phyloP scores from a whole-genome alignment of 192 early-diverging fungal species.

The Podochytrium sp. region DNA sequence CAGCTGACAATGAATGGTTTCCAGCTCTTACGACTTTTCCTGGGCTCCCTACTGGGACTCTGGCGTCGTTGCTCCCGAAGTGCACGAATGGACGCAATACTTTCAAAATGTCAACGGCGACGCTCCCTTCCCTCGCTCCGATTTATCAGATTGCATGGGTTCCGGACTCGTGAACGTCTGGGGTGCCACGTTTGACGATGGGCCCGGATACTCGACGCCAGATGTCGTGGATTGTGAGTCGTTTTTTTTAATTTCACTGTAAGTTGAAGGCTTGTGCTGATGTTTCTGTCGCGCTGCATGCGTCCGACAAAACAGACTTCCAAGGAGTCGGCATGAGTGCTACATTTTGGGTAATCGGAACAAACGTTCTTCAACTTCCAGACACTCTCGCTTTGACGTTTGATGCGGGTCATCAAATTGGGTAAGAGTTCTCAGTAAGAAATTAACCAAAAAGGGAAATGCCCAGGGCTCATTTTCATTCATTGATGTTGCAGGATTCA shows the following conservation, averaged over 20 bases:
- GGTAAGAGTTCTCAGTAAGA: too few species aligned
- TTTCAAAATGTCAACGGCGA: not conserved
- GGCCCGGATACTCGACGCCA: not conserved
- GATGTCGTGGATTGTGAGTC: not conserved
- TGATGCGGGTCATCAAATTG: slow-evolving; percentile 60
- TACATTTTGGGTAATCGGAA: slow-evolving; percentile 23
- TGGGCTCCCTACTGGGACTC: too few species aligned
- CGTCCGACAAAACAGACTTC: not conserved
- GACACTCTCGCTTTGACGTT: slow-evolving; percentile 31
- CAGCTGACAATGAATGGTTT: too few species aligned
- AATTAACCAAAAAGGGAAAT: too few species aligned
- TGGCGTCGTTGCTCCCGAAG: not conserved
- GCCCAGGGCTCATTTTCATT: not conserved
- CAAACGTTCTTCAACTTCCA: not conserved
- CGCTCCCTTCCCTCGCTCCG: too few species aligned
- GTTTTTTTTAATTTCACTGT: not conserved
- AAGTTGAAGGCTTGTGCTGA: not conserved
- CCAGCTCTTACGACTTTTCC: too few species aligned
- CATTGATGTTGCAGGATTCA: too few species aligned
- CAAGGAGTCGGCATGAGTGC: not conserved
- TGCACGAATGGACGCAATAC: not conserved
- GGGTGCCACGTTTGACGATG: slow-evolving; percentile 8
- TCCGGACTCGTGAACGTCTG: not conserved
- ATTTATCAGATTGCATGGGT: not conserved
- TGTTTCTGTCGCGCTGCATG: not conserved